Evolutionary conservation across 768 basidiomycete genomes (phyloP), one percentile per base, ranked within the genome.

Genomic region (Crassisporium funariophilum): DNA sequence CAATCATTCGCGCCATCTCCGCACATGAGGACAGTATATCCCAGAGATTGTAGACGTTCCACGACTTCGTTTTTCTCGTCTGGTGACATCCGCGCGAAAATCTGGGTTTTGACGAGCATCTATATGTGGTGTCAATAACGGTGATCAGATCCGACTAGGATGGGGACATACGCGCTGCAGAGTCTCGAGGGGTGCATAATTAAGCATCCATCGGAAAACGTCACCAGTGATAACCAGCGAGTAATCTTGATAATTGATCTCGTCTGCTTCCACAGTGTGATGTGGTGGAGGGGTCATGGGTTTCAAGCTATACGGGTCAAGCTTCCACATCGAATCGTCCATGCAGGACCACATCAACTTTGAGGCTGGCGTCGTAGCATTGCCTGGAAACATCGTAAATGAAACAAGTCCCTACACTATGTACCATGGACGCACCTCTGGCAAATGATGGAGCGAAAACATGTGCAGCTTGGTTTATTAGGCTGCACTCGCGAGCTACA

Each of bases 1-100:
- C 97, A 98, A 62, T 99, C 97, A 61, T 99, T 99, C 2, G 97
- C 97, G 33, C 97, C 97, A 60, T 99, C 97, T 24, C 97, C 97
- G 57, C 97, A 98, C 87, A 98, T 98, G 8, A 95, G 78, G 11
- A 98, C 97, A 1, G 89, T 95, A 63, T 98, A 99, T 8, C 95
- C 97, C 17, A 99, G 78, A 2, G 79, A 75, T 58, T 98, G 97
- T 9, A 99, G 74, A 2, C 95, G 82, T 65, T 98, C 95, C 13
- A 99, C 91, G 13, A 98, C 83, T 65, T 99, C 97, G 56, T 98
- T 95, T 71, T 99, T 99, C 74, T 98, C 97, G 62, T 98, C 97
- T 0, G 97, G 97, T 7, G 97, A 99, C 97, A 99, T 98, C 17
- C 97, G 83, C 7, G 97, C 95, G 64, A 94, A 99, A 36, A 98